These are phyloP conservation scores for Melocanna baccifera DNA, from an alignment of 176 grass and related monocot genomes.

Conservation along the genomic window DNA sequence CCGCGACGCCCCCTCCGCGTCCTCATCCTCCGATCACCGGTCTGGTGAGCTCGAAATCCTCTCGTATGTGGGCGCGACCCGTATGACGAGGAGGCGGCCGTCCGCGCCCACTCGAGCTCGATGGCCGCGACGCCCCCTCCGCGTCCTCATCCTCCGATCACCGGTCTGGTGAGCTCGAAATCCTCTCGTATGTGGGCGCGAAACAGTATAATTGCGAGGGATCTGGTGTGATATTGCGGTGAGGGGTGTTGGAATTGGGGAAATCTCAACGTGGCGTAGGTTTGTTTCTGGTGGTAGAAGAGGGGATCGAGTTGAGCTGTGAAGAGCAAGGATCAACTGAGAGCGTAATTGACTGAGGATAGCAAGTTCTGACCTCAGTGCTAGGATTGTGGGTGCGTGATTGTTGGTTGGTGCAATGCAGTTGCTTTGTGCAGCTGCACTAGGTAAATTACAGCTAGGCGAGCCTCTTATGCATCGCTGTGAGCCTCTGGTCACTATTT, in stretches of 20 bases:
- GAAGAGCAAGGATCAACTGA: background rate
- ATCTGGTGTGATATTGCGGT: conserved; percentile 6
- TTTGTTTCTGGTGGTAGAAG: background rate
- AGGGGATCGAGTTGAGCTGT: conserved; percentile 16
- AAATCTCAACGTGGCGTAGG: background rate
- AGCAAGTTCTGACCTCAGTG: background rate
- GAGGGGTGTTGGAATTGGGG: background rate
- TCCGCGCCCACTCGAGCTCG: conserved; percentile 52
- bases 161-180: conserved; percentile 49
- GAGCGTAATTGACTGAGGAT: background rate
- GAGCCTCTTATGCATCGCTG: background rate
- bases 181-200: background rate
- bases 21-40: no score
- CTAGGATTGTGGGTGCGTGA: background rate
- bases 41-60: no score
- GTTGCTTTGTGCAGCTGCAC: background rate
- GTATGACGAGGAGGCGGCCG: conserved; percentile 73
- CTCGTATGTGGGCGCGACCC: no score
- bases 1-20: conserved; percentile 28
- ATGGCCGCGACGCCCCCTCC: conserved; percentile 30
- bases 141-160: conserved; percentile 32
- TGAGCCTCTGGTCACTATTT: background rate
- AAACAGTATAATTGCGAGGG: background rate
- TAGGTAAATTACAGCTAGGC: background rate
- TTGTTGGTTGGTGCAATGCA: conserved; percentile 19